Conservation (phyloP, 1,139 yeast species). For the Suhomyces atakaporum region DNA sequence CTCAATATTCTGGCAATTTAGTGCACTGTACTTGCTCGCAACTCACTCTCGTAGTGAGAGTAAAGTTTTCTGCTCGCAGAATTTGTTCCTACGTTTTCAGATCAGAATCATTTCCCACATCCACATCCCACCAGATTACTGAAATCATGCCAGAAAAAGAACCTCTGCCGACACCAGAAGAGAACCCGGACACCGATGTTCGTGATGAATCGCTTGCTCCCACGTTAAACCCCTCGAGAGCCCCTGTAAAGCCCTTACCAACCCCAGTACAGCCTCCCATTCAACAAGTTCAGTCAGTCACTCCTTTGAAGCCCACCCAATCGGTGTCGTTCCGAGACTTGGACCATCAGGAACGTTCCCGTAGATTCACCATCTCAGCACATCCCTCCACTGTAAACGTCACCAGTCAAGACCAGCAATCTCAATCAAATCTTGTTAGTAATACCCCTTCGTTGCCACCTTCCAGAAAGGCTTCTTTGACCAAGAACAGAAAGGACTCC, state of each 20-base stretch:
- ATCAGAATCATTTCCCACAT: background rate
- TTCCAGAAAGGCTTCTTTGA: conserved; percentile 17
- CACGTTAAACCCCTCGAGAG: too few relatives aligned
- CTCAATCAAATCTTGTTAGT: background rate
- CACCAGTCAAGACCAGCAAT: conserved; percentile 11
- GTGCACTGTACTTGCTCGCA: too few relatives aligned
- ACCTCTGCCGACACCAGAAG: conserved; percentile 8
- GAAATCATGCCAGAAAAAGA: conserved; percentile 4
- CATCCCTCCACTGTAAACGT: conserved; percentile 37
- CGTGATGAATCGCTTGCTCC: too few relatives aligned
- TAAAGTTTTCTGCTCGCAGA: too few relatives aligned
- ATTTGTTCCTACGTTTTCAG: too few relatives aligned
- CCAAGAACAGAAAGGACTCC: conserved; percentile 13
- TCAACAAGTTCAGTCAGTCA: conserved; percentile 11
- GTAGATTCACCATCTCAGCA: conserved; percentile 49
- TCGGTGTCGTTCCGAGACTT: conserved; percentile 45
- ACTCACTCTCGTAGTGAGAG: too few relatives aligned
- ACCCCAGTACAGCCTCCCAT: conserved; percentile 2
- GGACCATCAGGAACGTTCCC: conserved; percentile 40
- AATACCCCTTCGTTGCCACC: conserved; percentile 13
- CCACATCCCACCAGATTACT: background rate
- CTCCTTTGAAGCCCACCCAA: conserved; percentile 17
- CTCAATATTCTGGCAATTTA: too few relatives aligned
- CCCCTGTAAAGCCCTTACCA: too few relatives aligned
- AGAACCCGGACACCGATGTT: background rate